Evolutionary conservation across 257 asterid genomes (phyloP), one percentile per base, ranked within the genome.

Genomic region (Ajuga chamaepitys): DNA sequence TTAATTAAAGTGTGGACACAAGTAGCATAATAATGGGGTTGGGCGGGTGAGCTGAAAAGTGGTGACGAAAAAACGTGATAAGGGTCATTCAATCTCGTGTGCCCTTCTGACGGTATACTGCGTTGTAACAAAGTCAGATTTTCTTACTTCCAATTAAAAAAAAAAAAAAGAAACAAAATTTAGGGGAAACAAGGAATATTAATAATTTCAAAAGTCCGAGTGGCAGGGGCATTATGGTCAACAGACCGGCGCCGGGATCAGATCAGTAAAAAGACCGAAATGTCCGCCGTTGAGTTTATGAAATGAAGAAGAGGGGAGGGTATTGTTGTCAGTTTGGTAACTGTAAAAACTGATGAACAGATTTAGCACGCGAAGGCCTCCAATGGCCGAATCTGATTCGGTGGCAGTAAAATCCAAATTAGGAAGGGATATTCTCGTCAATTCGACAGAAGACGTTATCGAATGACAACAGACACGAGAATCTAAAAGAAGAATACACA

Each of bases 311-410:
- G 64, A 21, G 11, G 61, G 53, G 40, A 65, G 74, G 63, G 72
- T 46, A 66, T 47, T 71, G 7, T 18, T 6, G 73, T 62, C 65
- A 64, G 11, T 42, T 48, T 1, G 9, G 34, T 64, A 71, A 67
- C 38, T 55, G 66, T 62, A 53, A 71, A 70, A 61, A 24, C 11
- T 64, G 22, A n/a, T 7, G 34, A 41, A n/a, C 21, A 42, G 71
- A 38, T 56, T 73, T 30, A 45, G 66, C 63, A 13, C 41, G 41
- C 22, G 59, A 54, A 63, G 70, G 32, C 41, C 68, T 45, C 62
- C 55, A 64, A 73, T 70, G 72, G 77, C 40, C 60, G 72, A 62
- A 76, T 78, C 80, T 60, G 80, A 73, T 81, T 80, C 72, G 69
- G 69, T 76, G 74, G 73, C 70, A 65, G 80, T 30, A 74, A 70